Base-by-base conservation (phyloP, 768 basidiomycete genomes). In the Tylopilus cervinicoccineus region DNA sequence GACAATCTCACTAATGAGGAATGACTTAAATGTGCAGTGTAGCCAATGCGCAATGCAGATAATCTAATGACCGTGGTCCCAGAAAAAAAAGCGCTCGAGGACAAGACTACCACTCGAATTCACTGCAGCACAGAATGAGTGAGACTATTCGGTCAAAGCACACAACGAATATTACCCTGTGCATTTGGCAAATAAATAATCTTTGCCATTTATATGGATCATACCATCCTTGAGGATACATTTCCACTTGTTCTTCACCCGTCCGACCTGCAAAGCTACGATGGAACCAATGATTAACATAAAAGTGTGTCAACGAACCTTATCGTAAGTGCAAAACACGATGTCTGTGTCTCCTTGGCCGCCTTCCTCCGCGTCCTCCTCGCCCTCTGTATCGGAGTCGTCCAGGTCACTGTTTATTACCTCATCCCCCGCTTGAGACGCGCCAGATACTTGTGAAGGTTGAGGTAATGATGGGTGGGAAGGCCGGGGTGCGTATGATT, bases 181-280 rank as follows among this genome's bases (percentile, higher is more conserved):
- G 70, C 95, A 98, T 68, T 96, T 95, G 45, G 89, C 81, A 63
- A 99, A 99, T 14, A 99, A 78, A 71, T 98, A 99, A 62, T 99
- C 96, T 61, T 89, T 92, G 26, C 95, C 95, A 55, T 96, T 96
- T 57, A 96, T 81, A 58, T 93, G 90, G 54, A 97, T 89, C 85
- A 98, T 92, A 4, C 96, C 96, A 56, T 98, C 96, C 70, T 96
- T 96, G 43, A 99, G 77, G 20, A 91, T 84, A 51, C 93, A 94
- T 75, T 98, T 99, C 96, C 96, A 99, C 73, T 98, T 99, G 73
- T 96, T 98, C 73, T 98, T 99, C 22, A 98, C 95, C n/a, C 96
- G 80, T 37, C 94, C 93, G 29, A 98, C 95, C 94, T 98, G 56
- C 17, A 34, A 36, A 5, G 20, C 32, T 12, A 32, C 23, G 16